Base-by-base conservation (phyloP, 75 land plant species). In the Isoetes taiwanensis region DNA sequence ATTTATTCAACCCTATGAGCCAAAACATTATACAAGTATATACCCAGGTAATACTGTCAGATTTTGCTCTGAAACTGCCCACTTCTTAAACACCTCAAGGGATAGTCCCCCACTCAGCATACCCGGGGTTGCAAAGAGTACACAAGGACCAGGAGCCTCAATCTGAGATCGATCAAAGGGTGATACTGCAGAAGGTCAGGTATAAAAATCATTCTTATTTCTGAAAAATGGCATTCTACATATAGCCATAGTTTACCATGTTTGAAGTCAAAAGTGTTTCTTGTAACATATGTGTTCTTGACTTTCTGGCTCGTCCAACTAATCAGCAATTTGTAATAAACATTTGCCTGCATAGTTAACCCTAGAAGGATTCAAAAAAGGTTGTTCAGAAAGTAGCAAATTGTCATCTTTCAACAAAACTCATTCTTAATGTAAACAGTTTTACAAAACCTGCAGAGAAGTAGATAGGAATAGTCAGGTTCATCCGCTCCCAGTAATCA, bases 91-190 rank as follows among this genome's bases (percentile, higher is more conserved):
- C 17, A 85, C 99, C 58, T 94, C 96, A 61, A 94, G 78, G 14
- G 99, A 85, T 39, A 89, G 84, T 2, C 99, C 99, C 32, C 99
- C 96, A 78, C 62, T 82, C 1, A 94, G 61, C 96, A 85, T 85
- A 40, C 96, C 99, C 43, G 99, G 99, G 25, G 96, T 89, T 0
- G 99, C 99, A 76, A 94, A 94, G 31, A 94, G 87, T 53, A 94
- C 90, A 76, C 90, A 89, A 19, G 99, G 96, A 37, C 96, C 99
- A 42, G 86, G 80, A 34, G 84, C 80, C 69, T 82, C 63, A 26
- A 94, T 69, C 64, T 80, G 43, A 34, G 96, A 76, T 19, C 86
- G 90, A 46, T 94, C 87, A 59, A 94, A 94, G 39, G 67, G 68
- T 30, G 70, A 52, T 30, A 85, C 96, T 89, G 79, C 64, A 70